Evolutionary conservation across 352 stramenopile genomes (phyloP), one percentile per base, ranked within the genome.

Genomic region (Phytophthora europaea): DNA sequence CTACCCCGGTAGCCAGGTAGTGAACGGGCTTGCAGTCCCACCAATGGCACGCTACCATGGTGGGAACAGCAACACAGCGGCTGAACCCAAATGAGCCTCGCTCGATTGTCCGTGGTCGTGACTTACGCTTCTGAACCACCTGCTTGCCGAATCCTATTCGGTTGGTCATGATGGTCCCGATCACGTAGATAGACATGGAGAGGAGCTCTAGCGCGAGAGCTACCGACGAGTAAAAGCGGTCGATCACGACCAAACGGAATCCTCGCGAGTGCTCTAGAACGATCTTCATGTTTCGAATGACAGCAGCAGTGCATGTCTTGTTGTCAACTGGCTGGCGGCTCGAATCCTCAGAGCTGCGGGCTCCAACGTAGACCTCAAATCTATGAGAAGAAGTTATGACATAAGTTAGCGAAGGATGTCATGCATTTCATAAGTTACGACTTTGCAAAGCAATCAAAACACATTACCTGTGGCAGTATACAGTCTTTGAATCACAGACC

Each of bases 11-110:
- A 13, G 58, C 64, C 5, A 82, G 61, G n/a, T 78, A 77, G 47
- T 75, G 64, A 7, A 85, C 72, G 2, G 75, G 71, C 48, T 85
- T 83, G 13, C 61, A 60, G 57, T 81, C 75, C 58, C 70, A 68
- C 77, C 73, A 79, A 9, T 60, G 66, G 18, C 59, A 57, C 0
- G 67, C 52, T 3, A 70, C 47, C 70, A 78, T 71, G 22, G 23
- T 54, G 2, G 71, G 68, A 0, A 78, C 51, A 0, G 56, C 67
- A 15, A 62, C 7, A 0, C 45, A 66, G 0, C 64, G 50, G 2
- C 56, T 59, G 6, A 79, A 70, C 23, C 12, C 61, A 38, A 81
- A 79, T 2, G 45, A 38, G 0, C 69, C 76, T 16, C 76, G 69
- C 38, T 65, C 33, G 23, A 73, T 55, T 6, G 31, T 33, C 6